phyloP scores from a whole-genome alignment of 331 rosid genomes.

The Quercus phellos region DNA sequence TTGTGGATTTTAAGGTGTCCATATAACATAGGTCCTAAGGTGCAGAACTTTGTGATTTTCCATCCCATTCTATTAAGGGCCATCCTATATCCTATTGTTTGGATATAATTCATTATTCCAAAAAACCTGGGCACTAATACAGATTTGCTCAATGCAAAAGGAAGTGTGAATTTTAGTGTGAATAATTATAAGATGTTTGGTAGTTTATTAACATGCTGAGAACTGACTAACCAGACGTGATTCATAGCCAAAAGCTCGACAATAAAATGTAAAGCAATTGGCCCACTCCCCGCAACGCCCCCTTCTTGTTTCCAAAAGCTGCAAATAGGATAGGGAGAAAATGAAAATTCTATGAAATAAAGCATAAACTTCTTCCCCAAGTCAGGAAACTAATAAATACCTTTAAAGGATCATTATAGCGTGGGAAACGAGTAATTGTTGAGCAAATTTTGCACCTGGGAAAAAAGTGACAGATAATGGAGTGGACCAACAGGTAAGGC shows the following conservation, averaged over 20 bases:
- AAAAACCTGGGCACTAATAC: background rate
- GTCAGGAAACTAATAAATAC: slow-evolving; percentile 31
- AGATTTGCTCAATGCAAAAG: background rate
- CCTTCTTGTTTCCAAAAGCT: slow-evolving; percentile 89
- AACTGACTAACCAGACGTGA: slow-evolving; percentile 69
- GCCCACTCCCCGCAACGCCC: slow-evolving; percentile 99
- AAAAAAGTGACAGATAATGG: background rate
- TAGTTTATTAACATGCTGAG: background rate
- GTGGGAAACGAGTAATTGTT: slow-evolving; percentile 69
- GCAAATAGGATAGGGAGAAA: slow-evolving; percentile 23
- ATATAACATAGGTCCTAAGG: background rate
- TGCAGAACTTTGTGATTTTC: background rate
- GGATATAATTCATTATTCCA: background rate
- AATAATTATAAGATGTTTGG: background rate
- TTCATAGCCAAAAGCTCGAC: slow-evolving; percentile 90
- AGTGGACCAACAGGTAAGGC: background rate
- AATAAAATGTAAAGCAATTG: slow-evolving; percentile 87
- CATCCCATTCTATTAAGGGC: background rate
- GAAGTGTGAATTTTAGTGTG: background rate
- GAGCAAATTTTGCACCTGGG: slow-evolving; percentile 63
- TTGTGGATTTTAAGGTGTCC: no score
- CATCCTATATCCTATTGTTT: background rate
- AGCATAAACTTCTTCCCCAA: background rate
- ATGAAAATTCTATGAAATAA: slow-evolving; percentile 5
- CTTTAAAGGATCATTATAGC: slow-evolving; percentile 86